A percentile compares a stretch with the other conserved stretches of the same genome.
phyloP scores from a whole-genome alignment of 2,329 filamentous ascomycete genomes.

The Fusarium miscanthi region DNA sequence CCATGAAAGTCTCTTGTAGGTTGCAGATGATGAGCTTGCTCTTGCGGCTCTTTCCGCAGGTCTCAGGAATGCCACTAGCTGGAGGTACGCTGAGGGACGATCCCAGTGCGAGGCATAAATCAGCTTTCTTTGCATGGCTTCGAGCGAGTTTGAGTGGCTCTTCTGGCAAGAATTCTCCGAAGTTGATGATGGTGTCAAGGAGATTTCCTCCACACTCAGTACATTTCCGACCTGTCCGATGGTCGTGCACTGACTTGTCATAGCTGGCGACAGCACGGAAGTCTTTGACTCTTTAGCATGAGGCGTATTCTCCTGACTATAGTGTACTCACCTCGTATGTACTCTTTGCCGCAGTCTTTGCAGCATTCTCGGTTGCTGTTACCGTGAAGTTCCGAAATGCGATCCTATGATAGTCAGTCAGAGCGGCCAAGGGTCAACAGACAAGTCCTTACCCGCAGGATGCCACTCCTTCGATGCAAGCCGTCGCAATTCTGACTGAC shows the following conservation, averaged over 20 bases:
- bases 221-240: constrained; percentile 60
- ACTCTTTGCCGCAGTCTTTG: constrained; percentile 58
- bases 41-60: constrained; percentile 45
- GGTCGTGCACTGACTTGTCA: constrained; percentile 56
- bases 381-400: constrained; percentile 59
- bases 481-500: constrained; percentile 56
- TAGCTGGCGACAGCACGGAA: constrained; percentile 58
- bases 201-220: constrained; percentile 52
- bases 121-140: constrained; percentile 53
- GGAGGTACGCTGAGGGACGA: constrained; percentile 59
- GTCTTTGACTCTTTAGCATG: constrained; percentile 43
- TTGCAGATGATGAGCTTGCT: constrained; percentile 58
- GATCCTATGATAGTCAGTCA: constrained; percentile 45
- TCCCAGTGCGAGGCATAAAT: constrained; percentile 59
- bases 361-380: constrained; percentile 61
- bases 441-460: constrained; percentile 51
- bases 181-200: constrained; percentile 59
- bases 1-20: constrained; percentile 57
- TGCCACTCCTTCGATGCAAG: constrained; percentile 58
- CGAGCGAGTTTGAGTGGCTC: constrained; percentile 49
- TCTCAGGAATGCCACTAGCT: constrained; percentile 55
- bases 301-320: accelerated
- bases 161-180: constrained; percentile 53
- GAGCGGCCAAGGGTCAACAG: accelerated
- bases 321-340: constrained; percentile 52